Percentiles rank a stretch among this genome's conserved stretches.
Evolutionary conservation across 805 yeast genomes (phyloP).

Genomic region (Metschnikowia drakensbergensis): DNA sequence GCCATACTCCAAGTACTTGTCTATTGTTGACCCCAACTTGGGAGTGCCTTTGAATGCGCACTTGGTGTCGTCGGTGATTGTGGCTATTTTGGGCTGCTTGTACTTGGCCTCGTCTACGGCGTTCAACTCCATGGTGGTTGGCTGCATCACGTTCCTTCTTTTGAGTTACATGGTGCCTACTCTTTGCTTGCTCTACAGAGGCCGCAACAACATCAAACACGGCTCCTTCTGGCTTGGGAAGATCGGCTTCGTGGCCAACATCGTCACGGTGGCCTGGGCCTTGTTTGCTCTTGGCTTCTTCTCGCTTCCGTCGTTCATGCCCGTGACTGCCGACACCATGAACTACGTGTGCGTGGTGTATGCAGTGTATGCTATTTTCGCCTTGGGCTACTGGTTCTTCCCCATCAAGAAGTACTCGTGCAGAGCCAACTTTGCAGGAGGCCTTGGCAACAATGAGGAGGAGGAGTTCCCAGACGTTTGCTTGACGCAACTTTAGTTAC

Average conservation of each 20-base stretch:
- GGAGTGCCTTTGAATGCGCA: constrained; percentile 42
- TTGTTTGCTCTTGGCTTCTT: constrained; percentile 36
- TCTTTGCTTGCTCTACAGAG: constrained; percentile 31
- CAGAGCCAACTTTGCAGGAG: constrained; percentile 41
- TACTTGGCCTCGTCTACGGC: constrained; percentile 38
- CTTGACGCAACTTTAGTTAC: constrained; percentile 16
- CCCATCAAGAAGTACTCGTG: constrained; percentile 37
- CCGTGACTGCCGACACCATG: constrained; percentile 27
- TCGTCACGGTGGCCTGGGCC: constrained; percentile 32
- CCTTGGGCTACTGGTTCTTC: constrained; percentile 41
- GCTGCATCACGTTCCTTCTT: constrained; percentile 37
- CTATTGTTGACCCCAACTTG: constrained; percentile 34
- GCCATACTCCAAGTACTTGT: constrained; percentile 38
- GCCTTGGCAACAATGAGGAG: constrained; percentile 36
- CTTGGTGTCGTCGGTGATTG: constrained; percentile 31
- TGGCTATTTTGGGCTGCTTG: constrained; percentile 36
- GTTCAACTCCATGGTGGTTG: constrained; percentile 37
- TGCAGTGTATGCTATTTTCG: constrained; percentile 30
- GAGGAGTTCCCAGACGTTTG: constrained; percentile 44
- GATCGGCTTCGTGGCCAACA: constrained; percentile 32
- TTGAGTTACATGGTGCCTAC: constrained; percentile 37
- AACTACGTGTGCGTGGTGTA: constrained; percentile 28
- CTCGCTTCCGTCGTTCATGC: constrained; percentile 35
- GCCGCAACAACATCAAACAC: constrained; percentile 36
- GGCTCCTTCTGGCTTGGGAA: constrained; percentile 43